Evolutionary conservation across 768 basidiomycete species (phyloP), one percentile per base, ranked within the genome.

Genomic region (Xerocomellus chrysenteron): DNA sequence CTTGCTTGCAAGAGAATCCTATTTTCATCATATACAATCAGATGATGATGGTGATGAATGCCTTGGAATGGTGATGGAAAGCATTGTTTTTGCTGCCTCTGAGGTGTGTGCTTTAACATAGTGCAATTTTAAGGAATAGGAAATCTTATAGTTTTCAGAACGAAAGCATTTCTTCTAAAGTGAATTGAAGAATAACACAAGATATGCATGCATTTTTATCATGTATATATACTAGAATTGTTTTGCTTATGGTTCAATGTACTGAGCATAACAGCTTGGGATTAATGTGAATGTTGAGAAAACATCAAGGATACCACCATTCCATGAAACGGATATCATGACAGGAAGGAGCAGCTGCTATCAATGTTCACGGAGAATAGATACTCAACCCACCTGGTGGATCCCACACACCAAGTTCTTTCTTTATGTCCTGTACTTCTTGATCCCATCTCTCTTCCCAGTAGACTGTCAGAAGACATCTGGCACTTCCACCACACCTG

Each of bases 381-480:
- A 69, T 66, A 39, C 41, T 62, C 41, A 68, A 50, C 24, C 69
- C 71, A 26, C 40, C 39, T 11, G 94, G 93, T 13, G 93, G 88
- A 62, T 92, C 87, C 83, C 84, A 86, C 16, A 96, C 81, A 10
- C 94, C 91, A 21, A 97, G 76, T 67, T 97, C 93, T 59, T 75
- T 80, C 75, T 92, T 88, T 75, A 99, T 79, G 47, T 93, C 91
- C 2, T 83, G 84, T 1, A 96, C 71, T 57, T 89, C 80, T 72
- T 92, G 86, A 50, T 83, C 83, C 96, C 95, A 98, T 51, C 94
- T 76, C 72, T 93, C 81, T 73, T 98, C 97, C 96, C 97, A 98
- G 66, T 95, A 95, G 2, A 98, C 87, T 1, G 88, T 88, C 50
- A 98, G 89, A 57, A 98, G 71, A 66, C 87, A 89, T 64, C 77